phyloP scores from a whole-genome alignment of 192 early-diverging fungal genomes.

The Gonapodya sp. region DNA sequence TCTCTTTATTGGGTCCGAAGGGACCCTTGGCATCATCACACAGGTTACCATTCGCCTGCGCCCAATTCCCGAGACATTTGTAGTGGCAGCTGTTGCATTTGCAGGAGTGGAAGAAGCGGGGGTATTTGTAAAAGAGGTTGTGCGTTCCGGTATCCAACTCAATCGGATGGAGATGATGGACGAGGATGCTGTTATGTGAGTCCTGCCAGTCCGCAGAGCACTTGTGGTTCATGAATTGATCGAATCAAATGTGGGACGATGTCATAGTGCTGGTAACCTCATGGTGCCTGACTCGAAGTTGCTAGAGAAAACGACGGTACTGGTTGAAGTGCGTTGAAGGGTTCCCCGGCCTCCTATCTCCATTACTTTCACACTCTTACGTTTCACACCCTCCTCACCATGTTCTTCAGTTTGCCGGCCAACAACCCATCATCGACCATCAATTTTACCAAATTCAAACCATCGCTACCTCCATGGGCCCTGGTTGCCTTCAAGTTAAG shows the following conservation, averaged over 20 bases:
- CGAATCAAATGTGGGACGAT: not conserved
- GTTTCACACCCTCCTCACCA: no score
- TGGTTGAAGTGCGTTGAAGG: conserved; percentile 36
- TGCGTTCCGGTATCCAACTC: conserved; percentile 33
- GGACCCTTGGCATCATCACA: conserved; percentile 7
- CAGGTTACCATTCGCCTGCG: conserved; percentile 28
- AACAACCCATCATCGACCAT: not conserved
- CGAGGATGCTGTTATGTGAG: conserved; percentile 35
- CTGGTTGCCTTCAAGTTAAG: not conserved
- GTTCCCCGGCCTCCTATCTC: not conserved
- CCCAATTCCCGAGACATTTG: conserved; percentile 17
- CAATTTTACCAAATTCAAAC: not conserved
- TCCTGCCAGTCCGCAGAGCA: no score
- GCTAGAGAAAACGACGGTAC: conserved; percentile 35
- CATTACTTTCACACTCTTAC: no score
- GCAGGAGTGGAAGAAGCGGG: conserved; percentile 34
- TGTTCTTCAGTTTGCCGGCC: not conserved
- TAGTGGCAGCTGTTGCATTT: conserved; percentile 31
- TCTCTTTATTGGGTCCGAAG: conserved; percentile 5
- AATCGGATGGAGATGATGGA: conserved; percentile 52
- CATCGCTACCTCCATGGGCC: not conserved
- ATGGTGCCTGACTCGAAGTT: not conserved
- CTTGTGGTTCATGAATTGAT: not conserved
- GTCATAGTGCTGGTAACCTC: conserved; percentile 16
- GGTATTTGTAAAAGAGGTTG: conserved; percentile 32